Evolutionary conservation across 1,139 yeast genomes (phyloP), one percentile per base, ranked within the genome.

Genomic region (Spencermartinsiella ligniputridi): DNA sequence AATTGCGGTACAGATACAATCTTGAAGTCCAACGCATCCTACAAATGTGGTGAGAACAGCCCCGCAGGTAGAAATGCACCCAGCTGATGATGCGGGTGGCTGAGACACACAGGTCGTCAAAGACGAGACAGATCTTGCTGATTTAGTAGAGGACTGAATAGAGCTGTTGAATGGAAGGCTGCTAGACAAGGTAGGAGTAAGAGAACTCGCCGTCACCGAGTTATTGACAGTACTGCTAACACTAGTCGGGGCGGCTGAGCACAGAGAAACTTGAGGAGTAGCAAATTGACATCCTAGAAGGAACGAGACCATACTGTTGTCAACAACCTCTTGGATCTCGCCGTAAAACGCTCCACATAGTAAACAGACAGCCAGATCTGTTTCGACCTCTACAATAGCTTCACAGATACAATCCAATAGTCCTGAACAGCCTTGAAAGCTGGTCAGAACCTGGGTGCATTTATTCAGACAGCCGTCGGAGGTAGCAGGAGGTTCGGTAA

Each of bases 351-450:
- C 32, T 25, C 42, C 45, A 21, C 51, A 48, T 17, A 48, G 37
- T 24, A 48, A 34, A 24, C 51, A 48, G 17, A 40, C 40, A 9
- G 42, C 42, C 8, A 48, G 36, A 29, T 43, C 51, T 20, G 27
- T 38, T 25, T 35, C 36, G 19, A 41, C 48, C 21, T 48, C 50
- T n/a, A 40, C 46, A 16, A 44, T 38, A 33, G 47, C 21, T 6
- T 34, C 44, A 40, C 51, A 48, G 29, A 48, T 41, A 39, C 51
- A 48, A 19, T 35, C 39, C 32, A 37, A 18, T 19, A 48, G 36
- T 20, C 46, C 49, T 11, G 32, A 8, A 35, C 51, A 48, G 12
- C 39, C 37, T 20, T 40, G 29, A 27, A 48, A 20, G 21, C 36
- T 21, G 16, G 37, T 32, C 4, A 41, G 30, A 11, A 50, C 50